These are phyloP conservation scores for Coniochaeta sp. DNA, from an alignment of 2,329 filamentous ascomycete species.

Conservation along the genomic window DNA sequence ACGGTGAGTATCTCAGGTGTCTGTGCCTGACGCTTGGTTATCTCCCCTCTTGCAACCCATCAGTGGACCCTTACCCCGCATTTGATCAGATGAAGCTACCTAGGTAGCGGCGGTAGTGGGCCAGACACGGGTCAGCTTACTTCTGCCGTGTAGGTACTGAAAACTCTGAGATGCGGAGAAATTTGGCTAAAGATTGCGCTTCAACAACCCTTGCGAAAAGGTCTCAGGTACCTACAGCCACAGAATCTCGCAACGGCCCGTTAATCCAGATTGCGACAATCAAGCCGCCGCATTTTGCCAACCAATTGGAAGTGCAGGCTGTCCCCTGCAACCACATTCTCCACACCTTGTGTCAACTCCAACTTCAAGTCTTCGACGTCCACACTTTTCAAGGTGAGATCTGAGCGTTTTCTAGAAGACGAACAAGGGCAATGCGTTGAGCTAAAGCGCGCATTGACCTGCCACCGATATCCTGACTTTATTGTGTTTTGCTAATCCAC, in stretches of 20 bases:
- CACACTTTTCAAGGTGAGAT: neutral
- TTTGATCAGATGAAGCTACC: neutral
- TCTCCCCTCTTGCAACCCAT: neutral
- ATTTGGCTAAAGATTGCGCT: neutral
- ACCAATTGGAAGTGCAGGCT: neutral
- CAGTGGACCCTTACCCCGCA: neutral
- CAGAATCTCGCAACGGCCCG: conserved; percentile 2
- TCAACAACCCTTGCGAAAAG: neutral
- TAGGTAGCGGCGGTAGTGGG: too few species aligned
- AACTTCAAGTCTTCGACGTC: neutral
- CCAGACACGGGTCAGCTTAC: neutral
- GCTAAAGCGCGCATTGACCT: neutral
- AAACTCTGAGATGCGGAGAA: neutral
- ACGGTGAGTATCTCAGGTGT: neutral
- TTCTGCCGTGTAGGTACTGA: neutral
- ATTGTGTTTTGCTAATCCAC: conserved; percentile 3
- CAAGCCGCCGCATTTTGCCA: conserved; percentile 3
- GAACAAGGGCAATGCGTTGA: too few species aligned
- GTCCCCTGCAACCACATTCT: neutral
- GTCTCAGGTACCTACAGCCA: neutral
- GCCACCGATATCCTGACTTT: neutral
- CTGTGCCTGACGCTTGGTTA: neutral
- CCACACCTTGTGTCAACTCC: conserved; percentile 1
- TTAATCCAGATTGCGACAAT: conserved; percentile 5
- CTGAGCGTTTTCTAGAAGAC: neutral